Conservation (phyloP, 2,329 filamentous ascomycete genomes). For the Xylaria sp. region DNA sequence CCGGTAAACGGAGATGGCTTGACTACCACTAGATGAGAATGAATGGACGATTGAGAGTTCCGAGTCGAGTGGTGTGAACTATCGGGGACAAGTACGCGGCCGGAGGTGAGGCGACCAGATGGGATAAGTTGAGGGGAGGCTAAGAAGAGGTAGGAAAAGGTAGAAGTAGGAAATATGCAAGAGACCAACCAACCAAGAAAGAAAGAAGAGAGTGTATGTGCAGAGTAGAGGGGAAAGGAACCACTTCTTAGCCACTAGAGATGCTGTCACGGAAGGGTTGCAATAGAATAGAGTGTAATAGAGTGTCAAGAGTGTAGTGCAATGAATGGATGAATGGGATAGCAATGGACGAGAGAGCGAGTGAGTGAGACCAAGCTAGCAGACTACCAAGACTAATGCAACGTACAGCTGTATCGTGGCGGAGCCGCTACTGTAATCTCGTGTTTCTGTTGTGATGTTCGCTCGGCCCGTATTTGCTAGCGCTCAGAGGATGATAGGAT, state of each 20-base stretch:
- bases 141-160: not conserved
- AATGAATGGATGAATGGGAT: constrained; percentile 5
- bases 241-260: constrained; percentile 13
- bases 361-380: constrained; percentile 32
- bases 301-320: not conserved
- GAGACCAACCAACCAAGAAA: constrained; percentile 9
- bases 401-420: constrained; percentile 42
- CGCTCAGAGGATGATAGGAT: constrained; percentile 21
- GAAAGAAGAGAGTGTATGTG: constrained; percentile 4
- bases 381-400: constrained; percentile 39
- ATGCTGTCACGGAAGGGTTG: constrained; percentile 7
- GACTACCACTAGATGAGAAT: constrained; percentile 36
- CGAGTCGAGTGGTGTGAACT: constrained; percentile 40
- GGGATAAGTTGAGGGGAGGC: not conserved
- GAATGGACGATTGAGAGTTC: constrained; percentile 44
- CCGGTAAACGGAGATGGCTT: constrained; percentile 20
- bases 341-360: constrained; percentile 35
- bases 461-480: constrained; percentile 36
- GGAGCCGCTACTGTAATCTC: constrained; percentile 36
- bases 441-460: constrained; percentile 27
- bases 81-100: constrained; percentile 36
- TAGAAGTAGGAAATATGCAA: constrained; percentile 2
- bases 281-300: not conserved
- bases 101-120: constrained; percentile 33
- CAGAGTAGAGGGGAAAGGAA: not conserved